A percentile compares a stretch with the other conserved stretches of the same genome.
Evolutionary conservation across 2,329 filamentous ascomycete genomes (phyloP).

Genomic region (Pseudogymnoascus sp.): DNA sequence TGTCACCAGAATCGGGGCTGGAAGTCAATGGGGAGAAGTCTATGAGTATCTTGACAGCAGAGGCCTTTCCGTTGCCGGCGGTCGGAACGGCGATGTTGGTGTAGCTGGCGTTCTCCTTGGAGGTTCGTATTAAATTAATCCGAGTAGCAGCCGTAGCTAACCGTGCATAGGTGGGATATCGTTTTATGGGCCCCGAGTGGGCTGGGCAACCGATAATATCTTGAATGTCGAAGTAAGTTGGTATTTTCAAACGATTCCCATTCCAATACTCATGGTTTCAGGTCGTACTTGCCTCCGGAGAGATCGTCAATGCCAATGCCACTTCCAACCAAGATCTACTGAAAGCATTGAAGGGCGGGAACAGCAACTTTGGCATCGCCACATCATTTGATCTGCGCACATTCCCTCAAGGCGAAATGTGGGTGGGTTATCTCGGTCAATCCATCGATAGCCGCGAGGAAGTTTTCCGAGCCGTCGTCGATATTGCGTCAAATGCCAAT

Average conservation of each 20-base stretch:
- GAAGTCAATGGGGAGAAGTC: slow-evolving; percentile 9
- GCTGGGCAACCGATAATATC: slow-evolving; percentile 9
- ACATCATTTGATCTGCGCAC: slow-evolving; percentile 34
- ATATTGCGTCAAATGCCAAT: slow-evolving; percentile 9
- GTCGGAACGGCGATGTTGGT: slow-evolving; percentile 11
- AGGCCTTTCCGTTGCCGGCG: slow-evolving; percentile 10
- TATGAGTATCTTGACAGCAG: slow-evolving; percentile 10
- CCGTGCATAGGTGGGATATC: slow-evolving; percentile 9
- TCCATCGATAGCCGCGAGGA: not conserved
- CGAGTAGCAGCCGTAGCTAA: not conserved
- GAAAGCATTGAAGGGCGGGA: slow-evolving; percentile 47
- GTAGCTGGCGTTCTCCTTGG: slow-evolving; percentile 13
- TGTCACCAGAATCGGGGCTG: slow-evolving; percentile 1
- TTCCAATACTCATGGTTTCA: not conserved
- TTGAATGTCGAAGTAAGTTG: slow-evolving; percentile 8
- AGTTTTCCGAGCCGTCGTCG: slow-evolving; percentile 8
- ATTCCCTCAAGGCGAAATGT: slow-evolving; percentile 14
- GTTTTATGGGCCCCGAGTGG: not conserved
- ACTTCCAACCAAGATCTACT: slow-evolving; percentile 42
- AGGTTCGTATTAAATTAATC: not conserved
- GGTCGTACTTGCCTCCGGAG: slow-evolving; percentile 45
- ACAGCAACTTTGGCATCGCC: slow-evolving; percentile 49
- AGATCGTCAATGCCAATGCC: slow-evolving; percentile 39
- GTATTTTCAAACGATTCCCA: not conserved
- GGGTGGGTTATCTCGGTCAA: slow-evolving; percentile 6